Base-by-base conservation (phyloP, 805 yeast genomes). In the Saccharomycopsis sp. region DNA sequence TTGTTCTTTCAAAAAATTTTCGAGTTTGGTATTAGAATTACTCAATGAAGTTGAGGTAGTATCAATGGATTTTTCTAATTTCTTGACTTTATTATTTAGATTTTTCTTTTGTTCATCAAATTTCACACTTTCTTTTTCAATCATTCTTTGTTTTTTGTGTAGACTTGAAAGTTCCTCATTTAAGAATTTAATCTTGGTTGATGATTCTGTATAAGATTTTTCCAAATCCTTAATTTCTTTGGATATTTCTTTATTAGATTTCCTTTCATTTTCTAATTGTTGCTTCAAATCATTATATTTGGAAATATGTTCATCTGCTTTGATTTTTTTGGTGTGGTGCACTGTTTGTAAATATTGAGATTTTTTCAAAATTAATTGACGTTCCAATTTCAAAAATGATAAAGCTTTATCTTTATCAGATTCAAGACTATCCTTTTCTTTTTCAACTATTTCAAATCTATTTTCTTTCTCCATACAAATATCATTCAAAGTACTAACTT, bases 41-140 rank as follows among this genome's bases (percentile, higher is more conserved):
- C 60, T 56, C 4, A 74, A 51, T 0, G 70, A 58, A 25, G 64
- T 64, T 10, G 62, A 63, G 36, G 79, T 72, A 2, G 66, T 52
- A 14, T 66, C 66, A 31, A 76, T 62, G 1, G 70, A 57, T 51
- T 80, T 82, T 39, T 65, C 67, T 1, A 75, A 63, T 51, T 81
- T 83, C 49, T 69, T 72, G 32, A 65, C 66, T 51, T 80, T 82
- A 26, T 62, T 65, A 25, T 61, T 67, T 32, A 76, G 57, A 55
- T 81, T 84, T 58, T 82, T 86, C 39, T 70, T 61, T 57, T 76
- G 80, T 58, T 89, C 96, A 49, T 85, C 88, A 40, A 74, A 41
- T 2, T 40, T 36, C 13, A 58, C 58, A 15, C 61, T 35, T 12
- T 55, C 36, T 3, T 49, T 37, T 2, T 41, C 47, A 1, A 61